These are phyloP conservation scores for Vanderwaltozyma tropicalis DNA, from an alignment of 805 yeast genomes.

Conservation along the genomic window DNA sequence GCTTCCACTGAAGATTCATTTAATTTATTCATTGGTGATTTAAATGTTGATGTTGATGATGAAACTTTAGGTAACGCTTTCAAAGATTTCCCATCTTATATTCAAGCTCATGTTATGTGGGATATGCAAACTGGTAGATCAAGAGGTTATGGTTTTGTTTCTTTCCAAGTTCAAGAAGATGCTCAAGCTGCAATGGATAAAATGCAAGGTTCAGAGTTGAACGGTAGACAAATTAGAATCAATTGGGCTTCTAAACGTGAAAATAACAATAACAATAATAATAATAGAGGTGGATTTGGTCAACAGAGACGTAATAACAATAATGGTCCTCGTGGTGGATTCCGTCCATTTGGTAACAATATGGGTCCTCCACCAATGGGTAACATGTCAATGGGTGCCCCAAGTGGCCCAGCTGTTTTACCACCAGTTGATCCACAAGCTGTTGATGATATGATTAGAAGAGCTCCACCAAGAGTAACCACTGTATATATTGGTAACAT, in stretches of 20 bases:
- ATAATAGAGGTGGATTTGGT: constrained; percentile 13
- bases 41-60: constrained; percentile 74
- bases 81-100: constrained; percentile 43
- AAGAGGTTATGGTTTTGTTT: constrained; percentile 85
- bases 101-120: constrained; percentile 94
- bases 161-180: constrained; percentile 53
- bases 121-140: constrained; percentile 91
- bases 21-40: constrained; percentile 79
- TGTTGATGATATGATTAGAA: constrained; percentile 62
- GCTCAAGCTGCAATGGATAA: constrained; percentile 64
- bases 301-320: constrained; percentile 16
- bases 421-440: constrained; percentile 40
- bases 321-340: constrained; percentile 7
- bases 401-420: constrained; percentile 18
- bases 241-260: constrained; percentile 83
- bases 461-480: constrained; percentile 56
- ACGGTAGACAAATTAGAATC: constrained; percentile 69
- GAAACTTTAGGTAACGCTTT: constrained; percentile 54
- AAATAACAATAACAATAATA: constrained; percentile 22
- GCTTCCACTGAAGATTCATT: constrained; percentile 47
- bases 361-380: constrained; percentile 20
- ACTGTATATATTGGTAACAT: constrained; percentile 83
- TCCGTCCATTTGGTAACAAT: constrained; percentile 5
- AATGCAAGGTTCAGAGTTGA: constrained; percentile 64
- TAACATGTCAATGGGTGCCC: constrained; percentile 15